Base-by-base conservation (phyloP, 2,329 filamentous ascomycete genomes). In the Hymenoscyphus occultus region DNA sequence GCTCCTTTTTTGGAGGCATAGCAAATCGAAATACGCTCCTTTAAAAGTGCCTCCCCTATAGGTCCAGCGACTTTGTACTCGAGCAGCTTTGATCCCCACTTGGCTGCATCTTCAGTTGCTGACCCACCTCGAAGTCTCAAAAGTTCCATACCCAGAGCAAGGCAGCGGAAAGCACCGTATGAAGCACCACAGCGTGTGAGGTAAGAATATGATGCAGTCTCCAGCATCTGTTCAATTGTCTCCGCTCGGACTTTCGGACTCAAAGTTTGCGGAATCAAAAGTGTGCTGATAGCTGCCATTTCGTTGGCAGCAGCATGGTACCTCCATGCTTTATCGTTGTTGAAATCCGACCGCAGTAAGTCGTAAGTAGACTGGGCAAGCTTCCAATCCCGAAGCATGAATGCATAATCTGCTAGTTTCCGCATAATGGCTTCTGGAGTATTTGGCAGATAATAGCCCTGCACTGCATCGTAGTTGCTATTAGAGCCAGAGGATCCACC, bases 341-440 rank as follows among this genome's bases (percentile, higher is more conserved):
- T 89, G 76, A 94, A 99, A 76, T 99, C 96, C 7, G 89, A 86
- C 62, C 92, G 87, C 9, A 99, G 80, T 5, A 99, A 84, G 64
- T 99, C 94, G 75, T 97, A 99, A 0, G 92, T 97, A 13, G 90
- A 93, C 71, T 95, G 86, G 10, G 95, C 92, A 42, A 99, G 81
- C 77, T 96, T 97, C 87, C 90, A 99, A 77, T 99, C 96, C 39
- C 95, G 87, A 45, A 99, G 83, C 93, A 99, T 97, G 74, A 99
- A 96, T 12, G 93, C 89, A 78, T 94, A 98, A 76, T 99, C 95
- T 56, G 92, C 95, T 59, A 99, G 81, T 74, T 96, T 96, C 42
- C 95, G 89, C 86, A 99, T 91, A 60, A 95, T 85, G 3, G 94
- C 93, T 80, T 99, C 96, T 0, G 93, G 88, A 0, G 90, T 82